These are phyloP conservation scores for Chalaropsis ovoidea DNA, from an alignment of 2,329 filamentous ascomycete species.

Conservation along the genomic window DNA sequence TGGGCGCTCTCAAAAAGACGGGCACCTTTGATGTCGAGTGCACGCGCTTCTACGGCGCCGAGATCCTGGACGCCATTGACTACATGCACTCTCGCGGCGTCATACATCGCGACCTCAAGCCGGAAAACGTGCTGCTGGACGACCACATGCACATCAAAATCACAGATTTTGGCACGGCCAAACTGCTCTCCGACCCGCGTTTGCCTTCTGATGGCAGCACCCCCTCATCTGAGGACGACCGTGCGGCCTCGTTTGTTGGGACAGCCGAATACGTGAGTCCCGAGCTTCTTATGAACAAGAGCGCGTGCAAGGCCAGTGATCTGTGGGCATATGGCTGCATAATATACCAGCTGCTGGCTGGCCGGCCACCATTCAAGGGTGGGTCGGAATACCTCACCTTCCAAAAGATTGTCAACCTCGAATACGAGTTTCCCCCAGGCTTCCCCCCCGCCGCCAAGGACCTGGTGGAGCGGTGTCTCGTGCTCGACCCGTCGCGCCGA, in stretches of 20 bases:
- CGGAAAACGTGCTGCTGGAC: constrained; percentile 91
- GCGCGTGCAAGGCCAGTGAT: constrained; percentile 93
- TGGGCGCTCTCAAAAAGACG: constrained; percentile 88
- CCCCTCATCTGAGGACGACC: constrained; percentile 49
- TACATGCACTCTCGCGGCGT: constrained; percentile 97
- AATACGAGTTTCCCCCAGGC: constrained; percentile 84
- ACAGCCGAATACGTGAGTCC: constrained; percentile 98
- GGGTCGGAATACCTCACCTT: constrained; percentile 94
- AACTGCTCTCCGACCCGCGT: constrained; percentile 49
- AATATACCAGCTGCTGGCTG: constrained; percentile 88
- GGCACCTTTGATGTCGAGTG: constrained; percentile 93
- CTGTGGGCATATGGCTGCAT: constrained; percentile 98
- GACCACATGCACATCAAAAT: constrained; percentile 97
- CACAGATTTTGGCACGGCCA: constrained; percentile 97
- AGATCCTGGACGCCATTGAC: constrained; percentile 88
- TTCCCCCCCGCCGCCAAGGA: constrained; percentile 82
- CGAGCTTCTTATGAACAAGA: constrained; percentile 92
- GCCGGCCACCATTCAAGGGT: constrained; percentile 93
- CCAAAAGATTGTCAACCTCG: constrained; percentile 90
- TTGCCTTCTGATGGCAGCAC: neutral
- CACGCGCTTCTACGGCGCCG: constrained; percentile 83
- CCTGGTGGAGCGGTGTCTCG: constrained; percentile 78
- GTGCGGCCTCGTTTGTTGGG: constrained; percentile 90
- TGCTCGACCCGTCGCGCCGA: constrained; percentile 73
- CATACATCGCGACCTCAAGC: constrained; percentile 92